Conservation (phyloP, 805 yeast genomes). For the Saturnispora sanitii region DNA sequence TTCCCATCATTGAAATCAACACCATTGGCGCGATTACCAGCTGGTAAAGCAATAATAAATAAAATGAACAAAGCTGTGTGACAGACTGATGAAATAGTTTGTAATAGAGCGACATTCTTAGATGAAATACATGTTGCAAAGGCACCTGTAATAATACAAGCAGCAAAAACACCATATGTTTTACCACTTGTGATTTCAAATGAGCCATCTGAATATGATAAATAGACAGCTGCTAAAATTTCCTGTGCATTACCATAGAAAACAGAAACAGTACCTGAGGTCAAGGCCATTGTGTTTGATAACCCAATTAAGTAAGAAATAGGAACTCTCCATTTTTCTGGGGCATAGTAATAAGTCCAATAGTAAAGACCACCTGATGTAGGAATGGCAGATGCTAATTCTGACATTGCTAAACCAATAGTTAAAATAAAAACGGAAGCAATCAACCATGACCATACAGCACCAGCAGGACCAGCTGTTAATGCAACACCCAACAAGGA, state of each 20-base stretch:
- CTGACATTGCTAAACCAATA: constrained; percentile 53
- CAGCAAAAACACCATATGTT: constrained; percentile 55
- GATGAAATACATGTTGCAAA: constrained; percentile 45
- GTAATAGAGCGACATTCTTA: constrained; percentile 43
- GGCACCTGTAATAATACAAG: constrained; percentile 42
- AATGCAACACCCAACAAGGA: constrained; percentile 45
- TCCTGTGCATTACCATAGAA: constrained; percentile 56
- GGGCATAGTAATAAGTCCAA: constrained; percentile 60
- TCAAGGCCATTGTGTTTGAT: constrained; percentile 52
- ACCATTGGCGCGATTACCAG: constrained; percentile 37
- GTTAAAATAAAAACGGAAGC: constrained; percentile 35
- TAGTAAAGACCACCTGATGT: constrained; percentile 66
- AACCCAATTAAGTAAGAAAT: constrained; percentile 54
- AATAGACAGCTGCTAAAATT: constrained; percentile 45
- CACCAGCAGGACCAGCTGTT: constrained; percentile 53
- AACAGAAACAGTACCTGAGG: constrained; percentile 55
- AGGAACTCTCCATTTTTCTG: constrained; percentile 38
- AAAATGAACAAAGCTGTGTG: constrained; percentile 42
- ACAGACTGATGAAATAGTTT: constrained; percentile 44
- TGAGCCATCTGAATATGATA: constrained; percentile 36
- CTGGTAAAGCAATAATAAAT: constrained; percentile 52
- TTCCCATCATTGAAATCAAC: constrained; percentile 33
- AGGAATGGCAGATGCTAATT: constrained; percentile 57
- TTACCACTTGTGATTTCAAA: constrained; percentile 43
- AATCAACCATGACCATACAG: constrained; percentile 60